Base-by-base conservation (phyloP, 495 filamentous ascomycete species). In the Podospora comata region DNA sequence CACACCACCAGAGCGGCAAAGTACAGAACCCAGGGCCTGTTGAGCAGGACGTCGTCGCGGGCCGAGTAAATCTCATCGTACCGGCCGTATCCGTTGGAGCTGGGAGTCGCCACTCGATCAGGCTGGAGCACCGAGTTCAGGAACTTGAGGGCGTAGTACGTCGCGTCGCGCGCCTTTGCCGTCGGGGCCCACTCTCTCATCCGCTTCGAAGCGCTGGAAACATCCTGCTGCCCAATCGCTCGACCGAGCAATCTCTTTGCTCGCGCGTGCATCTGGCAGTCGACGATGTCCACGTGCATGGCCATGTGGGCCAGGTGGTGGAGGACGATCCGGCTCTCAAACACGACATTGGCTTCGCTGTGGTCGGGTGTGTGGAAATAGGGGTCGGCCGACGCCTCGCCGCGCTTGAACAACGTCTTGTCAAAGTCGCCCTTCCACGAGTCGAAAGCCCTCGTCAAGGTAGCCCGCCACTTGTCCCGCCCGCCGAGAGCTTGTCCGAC, bases 301-400 rank as follows among this genome's bases (percentile, higher is more conserved):
- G 91, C 93, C 93, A 99, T 97, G 76, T 99, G 95, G 3, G 95
- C 96, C 9, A 99, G 82, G 68, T 94, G 92, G 74, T 99, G 94
- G 59, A 98, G 82, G 19, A 97, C 94, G 26, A 89, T 94, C 59
- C 93, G 87, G 70, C 88, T 91, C 74, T 98, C 91, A 69, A 94
- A 93, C 23, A 93, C 87, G 62, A 91, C 89, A 67, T 93, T 92
- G 62, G 91, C 88, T 63, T 93, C 89, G 69, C 70, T 78, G 55
- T 74, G 71, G 69, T 80, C 80, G 64, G 73, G 72, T n/a, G 71
- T 34, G 30, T 82, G 78, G 68, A 78, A 79, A 74, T 85, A 86
- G 9, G 82, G 83, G 71, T 77, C 82, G 67, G 60, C 76, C 61
- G 77, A 79, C 71, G 57, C 74, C 68, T 80, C 84, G 72, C 71